A percentile compares a stretch with the other conserved stretches of the same genome.
Conservation (phyloP, 805 yeast genomes). For the Candida manassasensis region DNA sequence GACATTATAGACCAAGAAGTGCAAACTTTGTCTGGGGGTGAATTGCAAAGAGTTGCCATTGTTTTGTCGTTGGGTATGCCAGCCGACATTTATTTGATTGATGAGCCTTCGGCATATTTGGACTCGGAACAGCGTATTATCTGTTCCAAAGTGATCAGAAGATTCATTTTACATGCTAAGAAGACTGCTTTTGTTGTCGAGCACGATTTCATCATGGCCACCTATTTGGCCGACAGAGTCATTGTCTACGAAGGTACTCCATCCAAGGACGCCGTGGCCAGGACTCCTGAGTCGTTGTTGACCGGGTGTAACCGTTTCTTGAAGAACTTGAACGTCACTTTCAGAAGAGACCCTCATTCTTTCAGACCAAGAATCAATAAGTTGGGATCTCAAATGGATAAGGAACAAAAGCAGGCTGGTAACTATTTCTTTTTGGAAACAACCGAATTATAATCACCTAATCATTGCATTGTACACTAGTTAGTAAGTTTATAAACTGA, state of each 20-base stretch:
- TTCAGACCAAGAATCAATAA: constrained; percentile 99
- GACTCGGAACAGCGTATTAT: constrained; percentile 99
- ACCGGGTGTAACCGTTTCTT: constrained; percentile 97
- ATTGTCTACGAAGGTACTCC: constrained; percentile 97
- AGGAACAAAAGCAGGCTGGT: constrained; percentile 89
- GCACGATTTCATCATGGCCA: constrained; percentile 99
- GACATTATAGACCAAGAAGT: constrained; percentile 97
- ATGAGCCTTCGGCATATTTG: constrained; percentile 98
- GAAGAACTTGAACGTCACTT: constrained; percentile 94
- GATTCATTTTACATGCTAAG: constrained; percentile 92
- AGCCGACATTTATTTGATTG: constrained; percentile 95
- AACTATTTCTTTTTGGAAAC: constrained; percentile 94
- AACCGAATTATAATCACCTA: constrained; percentile 28
- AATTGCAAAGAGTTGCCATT: constrained; percentile 98
- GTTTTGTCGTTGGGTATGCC: constrained; percentile 89
- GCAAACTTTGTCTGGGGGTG: constrained; percentile 98
- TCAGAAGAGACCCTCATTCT: constrained; percentile 98
- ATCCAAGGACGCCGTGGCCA: constrained; percentile 78
- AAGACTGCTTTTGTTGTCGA: constrained; percentile 99
- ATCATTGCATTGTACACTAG: constrained; percentile 2
- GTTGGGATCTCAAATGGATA: constrained; percentile 97
- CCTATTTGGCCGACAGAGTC: constrained; percentile 97
- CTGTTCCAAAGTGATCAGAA: constrained; percentile 96
- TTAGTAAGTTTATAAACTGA: not conserved
- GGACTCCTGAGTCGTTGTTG: constrained; percentile 84